phyloP scores from a whole-genome alignment of 768 basidiomycete species.

The Rubroboletus satanas region DNA sequence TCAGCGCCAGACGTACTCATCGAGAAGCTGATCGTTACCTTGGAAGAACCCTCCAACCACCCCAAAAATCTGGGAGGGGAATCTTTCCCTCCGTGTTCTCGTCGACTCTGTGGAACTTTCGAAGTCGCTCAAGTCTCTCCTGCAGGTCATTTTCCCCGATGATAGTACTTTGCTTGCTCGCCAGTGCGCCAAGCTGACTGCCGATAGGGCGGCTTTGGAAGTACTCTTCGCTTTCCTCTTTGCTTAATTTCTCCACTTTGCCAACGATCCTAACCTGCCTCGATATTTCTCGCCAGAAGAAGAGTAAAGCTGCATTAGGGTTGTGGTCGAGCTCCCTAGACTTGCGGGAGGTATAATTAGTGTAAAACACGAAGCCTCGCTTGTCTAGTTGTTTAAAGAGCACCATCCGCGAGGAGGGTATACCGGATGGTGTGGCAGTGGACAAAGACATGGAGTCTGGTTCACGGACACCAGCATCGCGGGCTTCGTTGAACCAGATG shows the following conservation, averaged over 20 bases:
- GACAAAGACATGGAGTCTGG: constrained; percentile 89
- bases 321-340: constrained; percentile 74
- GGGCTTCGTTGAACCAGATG: constrained; percentile 74
- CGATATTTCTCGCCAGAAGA: constrained; percentile 89
- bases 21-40: constrained; percentile 41
- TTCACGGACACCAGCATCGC: constrained; percentile 60
- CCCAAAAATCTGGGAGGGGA: constrained; percentile 89
- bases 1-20: constrained; percentile 4
- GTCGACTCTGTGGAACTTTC: constrained; percentile 53
- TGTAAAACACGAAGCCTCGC: constrained; percentile 92
- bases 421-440: constrained; percentile 63
- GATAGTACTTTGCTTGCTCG: constrained; percentile 80
- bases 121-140: constrained; percentile 53
- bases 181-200: constrained; percentile 89
- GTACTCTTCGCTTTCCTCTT: constrained; percentile 77
- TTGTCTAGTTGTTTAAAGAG: constrained; percentile 88
- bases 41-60: constrained; percentile 94
- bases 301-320: constrained; percentile 76
- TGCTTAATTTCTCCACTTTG: constrained; percentile 69
- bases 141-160: constrained; percentile 72
- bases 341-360: constrained; percentile 94
- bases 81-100: constrained; percentile 44
- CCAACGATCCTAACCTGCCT: constrained; percentile 83
- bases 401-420: constrained; percentile 87
- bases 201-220: constrained; percentile 79